phyloP scores from a whole-genome alignment of 106 monocot species.

The Dendrobium nobile region DNA sequence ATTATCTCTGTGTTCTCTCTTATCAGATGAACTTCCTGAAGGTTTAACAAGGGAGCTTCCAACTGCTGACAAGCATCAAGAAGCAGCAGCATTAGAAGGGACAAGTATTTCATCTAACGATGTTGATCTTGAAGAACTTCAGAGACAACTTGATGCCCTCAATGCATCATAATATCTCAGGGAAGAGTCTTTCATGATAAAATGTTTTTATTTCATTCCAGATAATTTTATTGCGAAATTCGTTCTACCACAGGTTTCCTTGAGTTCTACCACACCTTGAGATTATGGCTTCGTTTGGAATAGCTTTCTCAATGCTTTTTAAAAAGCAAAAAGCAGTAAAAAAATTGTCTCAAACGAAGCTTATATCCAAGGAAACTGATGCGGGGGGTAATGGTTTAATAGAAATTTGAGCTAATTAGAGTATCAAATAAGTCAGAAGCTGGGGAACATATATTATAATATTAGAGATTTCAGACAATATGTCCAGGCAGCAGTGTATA shows the following conservation, averaged over 20 bases:
- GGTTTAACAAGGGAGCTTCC: slow-evolving; percentile 83
- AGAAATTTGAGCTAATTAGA: not conserved
- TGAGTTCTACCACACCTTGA: no score
- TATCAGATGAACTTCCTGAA: slow-evolving; percentile 68
- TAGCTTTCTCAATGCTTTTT: no score
- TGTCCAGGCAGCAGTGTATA: no score
- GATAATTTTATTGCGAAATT: not conserved
- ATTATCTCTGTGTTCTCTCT: not conserved
- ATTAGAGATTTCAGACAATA: no score
- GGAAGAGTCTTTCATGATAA: not conserved
- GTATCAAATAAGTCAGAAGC: no score
- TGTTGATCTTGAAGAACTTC: slow-evolving; percentile 57
- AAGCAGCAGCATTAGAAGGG: slow-evolving; percentile 10
- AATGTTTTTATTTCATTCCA: not conserved
- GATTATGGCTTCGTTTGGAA: no score
- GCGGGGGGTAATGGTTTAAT: no score
- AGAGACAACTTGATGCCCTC: slow-evolving; percentile 78
- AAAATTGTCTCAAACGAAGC: no score
- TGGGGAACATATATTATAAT: no score
- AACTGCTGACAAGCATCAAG: slow-evolving; percentile 48
- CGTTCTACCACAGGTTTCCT: not conserved
- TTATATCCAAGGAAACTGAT: no score
- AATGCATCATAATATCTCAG: slow-evolving; percentile 43
- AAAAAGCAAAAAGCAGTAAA: no score
- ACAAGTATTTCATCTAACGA: slow-evolving; percentile 32